Base-by-base conservation (phyloP, 2,329 filamentous ascomycete genomes). In the Delphinella strobiligena region DNA sequence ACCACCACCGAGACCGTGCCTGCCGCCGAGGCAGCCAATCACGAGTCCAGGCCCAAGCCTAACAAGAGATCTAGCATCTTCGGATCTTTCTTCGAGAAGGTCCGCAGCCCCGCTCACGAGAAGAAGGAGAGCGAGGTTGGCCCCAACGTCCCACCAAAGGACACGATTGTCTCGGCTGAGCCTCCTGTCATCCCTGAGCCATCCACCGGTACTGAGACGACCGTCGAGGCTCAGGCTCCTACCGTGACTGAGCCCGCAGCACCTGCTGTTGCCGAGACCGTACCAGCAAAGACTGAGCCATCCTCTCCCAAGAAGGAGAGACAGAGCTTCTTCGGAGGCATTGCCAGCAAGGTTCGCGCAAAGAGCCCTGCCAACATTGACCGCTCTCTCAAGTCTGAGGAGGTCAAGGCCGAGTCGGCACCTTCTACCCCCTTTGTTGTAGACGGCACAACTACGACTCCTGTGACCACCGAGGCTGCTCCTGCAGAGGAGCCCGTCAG, bases 41-140 rank as follows among this genome's bases (percentile, higher is more conserved):
- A 44, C 30, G 51, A 55, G 36, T 55, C 54, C 63, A 73, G 75
- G 46, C 59, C 70, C 51, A 87, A 85, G 77, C 61, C 61, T 35
- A 71, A 75, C 63, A 93, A 93, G 82, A 83, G 86, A 62, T 78
- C 78, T 63, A 91, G 84, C 49, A 80, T 88, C 54, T 93, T 93
- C 64, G 77, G 76, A 53, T 51, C 50, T 38, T 78, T 84, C 58
- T 74, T 72, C 63, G 82, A 85, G 51, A 63, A 63, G 57, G 55
- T 69, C 41, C 65, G 63, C 56, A 66, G 62, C 56, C 67, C 67
- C 9, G 60, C 59, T 27, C 57, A 56, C 45, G 67, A 70, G 74
- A 89, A 89, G 72, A 79, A 82, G 61, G 79, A 79, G 48, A 70
- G 76, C 51, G 79, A 82, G 56, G 69, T 74, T 48, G 61, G 68